These are phyloP conservation scores for Linanthus parryae DNA, from an alignment of 148 eudicot species.

Conservation along the genomic window DNA sequence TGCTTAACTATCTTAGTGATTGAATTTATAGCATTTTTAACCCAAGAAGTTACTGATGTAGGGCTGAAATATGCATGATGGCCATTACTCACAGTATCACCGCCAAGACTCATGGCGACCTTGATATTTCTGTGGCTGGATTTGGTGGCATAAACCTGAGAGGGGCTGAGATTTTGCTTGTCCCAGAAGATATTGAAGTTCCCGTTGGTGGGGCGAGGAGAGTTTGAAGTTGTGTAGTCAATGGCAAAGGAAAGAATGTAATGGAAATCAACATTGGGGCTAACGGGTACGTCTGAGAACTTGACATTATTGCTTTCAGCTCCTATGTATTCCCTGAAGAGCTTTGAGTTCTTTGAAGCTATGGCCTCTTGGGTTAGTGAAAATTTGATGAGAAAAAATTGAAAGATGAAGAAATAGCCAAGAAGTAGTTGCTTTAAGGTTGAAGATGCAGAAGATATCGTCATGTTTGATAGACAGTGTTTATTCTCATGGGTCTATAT, in stretches of 20 bases:
- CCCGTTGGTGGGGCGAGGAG: conserved; percentile 24
- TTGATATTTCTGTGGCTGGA: conserved; percentile 17
- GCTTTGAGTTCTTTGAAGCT: too few relatives aligned
- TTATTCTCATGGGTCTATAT: too few relatives aligned
- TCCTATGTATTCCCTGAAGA: conserved; percentile 57
- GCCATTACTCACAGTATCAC: conserved; percentile 16
- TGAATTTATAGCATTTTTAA: conserved; percentile 23
- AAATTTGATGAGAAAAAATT: conserved; percentile 3
- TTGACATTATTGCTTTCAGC: conserved; percentile 40
- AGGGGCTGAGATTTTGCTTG: conserved; percentile 13
- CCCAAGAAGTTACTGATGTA: conserved; percentile 18
- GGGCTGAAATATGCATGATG: conserved; percentile 9
- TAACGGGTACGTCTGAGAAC: conserved; percentile 47
- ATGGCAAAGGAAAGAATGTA: conserved; percentile 57
- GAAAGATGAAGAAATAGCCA: conserved; percentile 7
- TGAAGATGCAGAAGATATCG: too few relatives aligned
- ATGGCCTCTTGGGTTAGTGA: conserved; percentile 23
- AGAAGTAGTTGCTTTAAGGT: too few relatives aligned
- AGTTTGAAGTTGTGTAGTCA: conserved; percentile 38
- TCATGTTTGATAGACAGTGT: too few relatives aligned
- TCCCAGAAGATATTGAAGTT: conserved; percentile 24
- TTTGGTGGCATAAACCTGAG: conserved; percentile 17
- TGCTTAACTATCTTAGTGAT: conserved; percentile 17
- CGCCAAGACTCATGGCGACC: conserved; percentile 26
- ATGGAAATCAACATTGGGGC: conserved; percentile 38